A percentile compares a stretch with the other conserved stretches of the same genome.
Evolutionary conservation across 148 eudicot genomes (phyloP).

Genomic region (Rhododendron vialii): DNA sequence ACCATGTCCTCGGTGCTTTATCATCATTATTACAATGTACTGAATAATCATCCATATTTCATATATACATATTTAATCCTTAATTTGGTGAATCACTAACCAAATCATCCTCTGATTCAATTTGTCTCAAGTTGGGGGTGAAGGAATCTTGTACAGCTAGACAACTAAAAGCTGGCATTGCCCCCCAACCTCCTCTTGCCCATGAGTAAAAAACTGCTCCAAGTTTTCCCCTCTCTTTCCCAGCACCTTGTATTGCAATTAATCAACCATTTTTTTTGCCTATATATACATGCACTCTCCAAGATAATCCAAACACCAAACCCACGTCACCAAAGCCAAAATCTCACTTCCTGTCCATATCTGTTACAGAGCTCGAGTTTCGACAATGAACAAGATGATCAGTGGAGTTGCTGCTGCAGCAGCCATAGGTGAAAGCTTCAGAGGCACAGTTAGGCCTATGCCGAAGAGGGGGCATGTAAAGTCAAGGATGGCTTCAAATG

Average conservation of each 20-base stretch:
- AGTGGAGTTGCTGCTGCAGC: constrained; percentile 18
- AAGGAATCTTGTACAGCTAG: neutral
- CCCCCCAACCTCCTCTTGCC: neutral
- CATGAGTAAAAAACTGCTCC: neutral
- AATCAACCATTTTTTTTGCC: neutral
- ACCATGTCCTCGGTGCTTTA: too few species aligned
- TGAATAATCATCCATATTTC: too few species aligned
- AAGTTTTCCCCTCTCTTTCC: neutral
- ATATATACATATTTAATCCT: too few species aligned
- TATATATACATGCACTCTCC: neutral
- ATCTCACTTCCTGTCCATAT: neutral
- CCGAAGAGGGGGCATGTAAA: constrained; percentile 53
- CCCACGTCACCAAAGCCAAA: neutral
- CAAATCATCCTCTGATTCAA: neutral
- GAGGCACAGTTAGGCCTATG: constrained; percentile 18
- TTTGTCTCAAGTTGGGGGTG: constrained; percentile 3
- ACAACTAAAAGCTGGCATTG: constrained; percentile 1
- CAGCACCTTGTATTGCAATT: neutral
- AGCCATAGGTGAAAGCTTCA: constrained; percentile 18
- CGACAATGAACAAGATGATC: constrained; percentile 26
- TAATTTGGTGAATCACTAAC: too few species aligned
- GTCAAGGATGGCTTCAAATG: constrained; percentile 45
- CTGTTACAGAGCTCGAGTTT: neutral
- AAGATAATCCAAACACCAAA: neutral
- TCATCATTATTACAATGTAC: too few species aligned